These are phyloP conservation scores for Cyclotella atomus DNA, from an alignment of 108 stramenopile species.

Conservation along the genomic window DNA sequence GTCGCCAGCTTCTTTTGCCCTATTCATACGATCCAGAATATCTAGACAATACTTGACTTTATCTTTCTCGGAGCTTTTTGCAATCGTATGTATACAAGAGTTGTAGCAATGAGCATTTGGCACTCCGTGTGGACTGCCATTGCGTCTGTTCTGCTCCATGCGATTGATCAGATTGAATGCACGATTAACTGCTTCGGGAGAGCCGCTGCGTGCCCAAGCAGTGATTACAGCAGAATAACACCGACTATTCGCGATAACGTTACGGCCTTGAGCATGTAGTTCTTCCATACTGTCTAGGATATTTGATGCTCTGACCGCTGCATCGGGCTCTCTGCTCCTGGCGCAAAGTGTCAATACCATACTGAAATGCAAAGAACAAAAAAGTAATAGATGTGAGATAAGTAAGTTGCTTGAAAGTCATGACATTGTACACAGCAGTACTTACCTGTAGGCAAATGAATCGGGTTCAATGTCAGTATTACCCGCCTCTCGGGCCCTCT, in stretches of 20 bases:
- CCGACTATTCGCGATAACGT: slow-evolving; percentile 32
- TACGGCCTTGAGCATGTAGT: slow-evolving; percentile 49
- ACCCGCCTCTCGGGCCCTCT: slow-evolving; percentile 22
- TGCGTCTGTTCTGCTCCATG: slow-evolving; percentile 60
- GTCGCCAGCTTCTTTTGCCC: slow-evolving; percentile 25
- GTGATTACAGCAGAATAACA: slow-evolving; percentile 73
- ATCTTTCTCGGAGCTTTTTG: slow-evolving; percentile 33
- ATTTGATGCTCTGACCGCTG: slow-evolving; percentile 62
- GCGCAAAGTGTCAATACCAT: slow-evolving; percentile 48
- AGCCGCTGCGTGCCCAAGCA: slow-evolving; percentile 70
- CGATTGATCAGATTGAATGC: slow-evolving; percentile 57
- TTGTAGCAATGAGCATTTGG: slow-evolving; percentile 54
- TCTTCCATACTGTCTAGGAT: slow-evolving; percentile 64
- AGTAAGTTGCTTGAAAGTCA: too few relatives aligned
- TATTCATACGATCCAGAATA: slow-evolving; percentile 36
- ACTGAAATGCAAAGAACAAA: slow-evolving; percentile 11
- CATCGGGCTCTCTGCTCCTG: slow-evolving; percentile 43
- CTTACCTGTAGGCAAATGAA: slow-evolving; percentile 40
- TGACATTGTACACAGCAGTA: too few relatives aligned
- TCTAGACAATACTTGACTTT: slow-evolving; percentile 34
- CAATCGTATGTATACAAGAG: slow-evolving; percentile 48
- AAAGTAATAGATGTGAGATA: too few relatives aligned
- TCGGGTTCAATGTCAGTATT: slow-evolving; percentile 16
- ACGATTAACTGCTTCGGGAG: slow-evolving; percentile 50
- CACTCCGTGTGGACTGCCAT: slow-evolving; percentile 30